phyloP scores from a whole-genome alignment of 2,329 filamentous ascomycete genomes.

The Dothiorella sarmentorum region DNA sequence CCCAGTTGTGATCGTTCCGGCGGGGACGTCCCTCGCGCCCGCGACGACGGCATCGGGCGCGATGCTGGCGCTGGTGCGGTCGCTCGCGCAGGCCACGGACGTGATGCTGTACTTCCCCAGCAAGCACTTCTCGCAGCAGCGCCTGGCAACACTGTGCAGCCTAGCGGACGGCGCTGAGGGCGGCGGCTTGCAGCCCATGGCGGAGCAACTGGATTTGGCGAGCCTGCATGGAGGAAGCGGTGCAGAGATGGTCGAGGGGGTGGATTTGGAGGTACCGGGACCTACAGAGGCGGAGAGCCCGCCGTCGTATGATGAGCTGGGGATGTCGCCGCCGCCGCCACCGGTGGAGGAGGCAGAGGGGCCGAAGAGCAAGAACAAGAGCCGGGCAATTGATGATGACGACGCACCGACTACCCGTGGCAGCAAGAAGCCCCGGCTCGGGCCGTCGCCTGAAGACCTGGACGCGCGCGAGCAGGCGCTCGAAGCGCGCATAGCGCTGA shows the following conservation, averaged over 20 bases:
- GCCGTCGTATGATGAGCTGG: conserved; percentile 13
- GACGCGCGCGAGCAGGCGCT: background rate
- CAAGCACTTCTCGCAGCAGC: background rate
- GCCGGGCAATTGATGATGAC: no score
- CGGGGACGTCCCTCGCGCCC: background rate
- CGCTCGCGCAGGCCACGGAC: conserved; percentile 23
- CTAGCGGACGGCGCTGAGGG: background rate
- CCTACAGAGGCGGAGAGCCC: conserved; percentile 9
- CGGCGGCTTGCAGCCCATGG: background rate
- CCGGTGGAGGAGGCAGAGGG: background rate
- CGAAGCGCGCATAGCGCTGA: background rate
- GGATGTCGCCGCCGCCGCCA: background rate
- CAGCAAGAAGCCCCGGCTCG: background rate
- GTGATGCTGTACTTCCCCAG: conserved; percentile 1
- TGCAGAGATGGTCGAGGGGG: background rate
- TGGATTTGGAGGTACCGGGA: background rate
- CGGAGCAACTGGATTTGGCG: background rate
- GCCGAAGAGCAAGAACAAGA: no score
- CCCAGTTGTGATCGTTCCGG: background rate
- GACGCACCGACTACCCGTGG: no score
- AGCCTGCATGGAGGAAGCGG: conserved; percentile 1
- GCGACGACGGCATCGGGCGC: conserved; percentile 34
- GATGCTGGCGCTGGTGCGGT: conserved; percentile 29
- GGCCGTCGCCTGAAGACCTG: background rate
- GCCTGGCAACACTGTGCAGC: background rate